These are phyloP conservation scores for Pogostemon cablin DNA, from an alignment of 257 asterid genomes.

Conservation along the genomic window DNA sequence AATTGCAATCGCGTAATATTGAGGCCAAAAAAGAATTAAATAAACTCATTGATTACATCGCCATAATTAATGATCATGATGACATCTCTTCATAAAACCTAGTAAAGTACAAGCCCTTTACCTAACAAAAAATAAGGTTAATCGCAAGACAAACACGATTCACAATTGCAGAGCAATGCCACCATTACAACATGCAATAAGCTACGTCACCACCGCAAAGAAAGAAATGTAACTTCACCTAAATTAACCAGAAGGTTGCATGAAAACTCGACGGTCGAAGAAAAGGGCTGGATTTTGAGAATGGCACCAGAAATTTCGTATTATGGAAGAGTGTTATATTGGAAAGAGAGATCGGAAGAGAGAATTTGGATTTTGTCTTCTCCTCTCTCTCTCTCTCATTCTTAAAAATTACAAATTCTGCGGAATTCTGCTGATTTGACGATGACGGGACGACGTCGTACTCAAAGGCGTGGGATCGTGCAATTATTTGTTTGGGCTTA, in stretches of 20 bases:
- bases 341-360: constrained; percentile 34
- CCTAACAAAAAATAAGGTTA: neutral
- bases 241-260: constrained; percentile 27
- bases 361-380: constrained; percentile 22
- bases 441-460: constrained; percentile 29
- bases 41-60: constrained; percentile 12
- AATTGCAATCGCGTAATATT: constrained; percentile 21
- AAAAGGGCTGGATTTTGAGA: constrained; percentile 25
- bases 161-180: constrained; percentile 8
- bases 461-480: neutral
- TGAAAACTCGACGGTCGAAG: constrained; percentile 27
- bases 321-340: constrained; percentile 16
- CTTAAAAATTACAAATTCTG: constrained; percentile 7
- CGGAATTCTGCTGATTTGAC: constrained; percentile 2
- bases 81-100: constrained; percentile 25
- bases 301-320: constrained; percentile 26
- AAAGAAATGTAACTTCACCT: constrained; percentile 16
- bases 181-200: constrained; percentile 29
- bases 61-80: constrained; percentile 28
- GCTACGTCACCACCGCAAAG: neutral
- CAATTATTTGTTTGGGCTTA: neutral
- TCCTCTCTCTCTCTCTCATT: constrained; percentile 20
- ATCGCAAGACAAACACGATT: neutral
- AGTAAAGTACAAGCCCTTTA: neutral
- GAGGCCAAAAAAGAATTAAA: constrained; percentile 20